phyloP scores from a whole-genome alignment of 768 basidiomycete species.

The Scleroderma bovista region DNA sequence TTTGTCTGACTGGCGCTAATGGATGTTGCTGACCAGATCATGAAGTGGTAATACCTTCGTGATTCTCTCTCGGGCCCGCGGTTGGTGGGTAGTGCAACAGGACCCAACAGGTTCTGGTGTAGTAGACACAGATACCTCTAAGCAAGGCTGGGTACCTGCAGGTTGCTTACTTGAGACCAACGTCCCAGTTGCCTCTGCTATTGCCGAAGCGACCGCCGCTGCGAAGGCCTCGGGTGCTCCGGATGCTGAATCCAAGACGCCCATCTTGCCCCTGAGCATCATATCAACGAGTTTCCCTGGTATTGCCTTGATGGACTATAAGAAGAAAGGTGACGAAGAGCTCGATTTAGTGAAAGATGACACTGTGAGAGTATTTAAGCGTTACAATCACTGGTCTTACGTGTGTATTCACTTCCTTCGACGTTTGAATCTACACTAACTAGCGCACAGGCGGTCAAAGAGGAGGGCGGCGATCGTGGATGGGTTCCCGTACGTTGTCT shows the following conservation, averaged over 20 bases:
- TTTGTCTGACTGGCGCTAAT: background rate
- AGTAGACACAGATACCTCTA: slow-evolving; percentile 68
- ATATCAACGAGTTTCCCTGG: slow-evolving; percentile 98
- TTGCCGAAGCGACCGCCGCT: slow-evolving; percentile 72
- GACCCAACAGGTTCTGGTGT: slow-evolving; percentile 82
- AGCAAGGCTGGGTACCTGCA: slow-evolving; percentile 97
- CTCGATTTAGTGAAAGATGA: slow-evolving; percentile 87
- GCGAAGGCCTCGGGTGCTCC: slow-evolving; percentile 43
- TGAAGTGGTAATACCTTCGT: slow-evolving; percentile 87
- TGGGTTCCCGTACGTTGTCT: slow-evolving; percentile 81
- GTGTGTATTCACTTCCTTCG: slow-evolving; percentile 35
- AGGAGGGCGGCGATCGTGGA: slow-evolving; percentile 87
- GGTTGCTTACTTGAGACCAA: slow-evolving; percentile 93
- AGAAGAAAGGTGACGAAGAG: slow-evolving; percentile 90
- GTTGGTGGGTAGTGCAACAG: slow-evolving; percentile 99
- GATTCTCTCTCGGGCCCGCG: slow-evolving; percentile 88
- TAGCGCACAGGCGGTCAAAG: slow-evolving; percentile 74
- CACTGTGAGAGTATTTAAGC: slow-evolving; percentile 86
- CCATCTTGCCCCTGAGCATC: slow-evolving; percentile 86
- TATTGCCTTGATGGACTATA: slow-evolving; percentile 93
- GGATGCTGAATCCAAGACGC: slow-evolving; percentile 47
- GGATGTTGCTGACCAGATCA: slow-evolving; percentile 4
- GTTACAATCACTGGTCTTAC: slow-evolving; percentile 98
- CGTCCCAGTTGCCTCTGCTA: slow-evolving; percentile 83
- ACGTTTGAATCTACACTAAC: slow-evolving; percentile 8